Evolutionary conservation across 1,139 yeast species (phyloP), one percentile per base, ranked within the genome.

Genomic region (Nadsonia starkeyi-henricii): DNA sequence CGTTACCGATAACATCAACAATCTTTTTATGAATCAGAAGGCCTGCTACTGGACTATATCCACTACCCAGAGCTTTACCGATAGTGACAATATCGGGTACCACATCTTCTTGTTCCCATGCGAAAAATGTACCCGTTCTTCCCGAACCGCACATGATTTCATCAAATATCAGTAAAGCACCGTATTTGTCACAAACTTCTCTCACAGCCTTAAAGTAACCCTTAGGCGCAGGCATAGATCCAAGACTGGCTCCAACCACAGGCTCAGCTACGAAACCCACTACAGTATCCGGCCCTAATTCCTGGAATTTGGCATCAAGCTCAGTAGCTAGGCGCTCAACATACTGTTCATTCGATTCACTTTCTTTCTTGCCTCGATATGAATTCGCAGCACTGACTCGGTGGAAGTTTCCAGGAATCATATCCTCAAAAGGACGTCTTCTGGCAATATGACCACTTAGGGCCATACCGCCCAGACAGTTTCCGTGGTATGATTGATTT

Each of bases 111-210:
- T 74, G 69, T 39, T 80, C 71, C 62, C 91, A 98, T 0, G 97
- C 95, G 97, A 98, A 91, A 45, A 91, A 69, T 53, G 78, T 76
- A 45, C 98, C 98, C 1, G 95, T 73, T 63, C 98, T 80, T 21
- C 96, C 96, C 58, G 91, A 72, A 18, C 98, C 98, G 71, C 96
- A 86, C 67, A 91, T 98, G 57, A 91, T 89, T 68, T 91, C 98
- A 66, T 91, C 98, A 63, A 79, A 88, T 54, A 91, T 89, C 51
- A 91, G 74, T 39, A 85, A 63, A 12, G 84, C 94, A 9, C 78
- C 82, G 54, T 78, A 76, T 61, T 78, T 78, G 64, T 73, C 72
- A 58, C 80, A 74, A 41, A 78, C 59, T 41, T 66, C 71, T 55
- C 78, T 68, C 39, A 73, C 62, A 15, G 81, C 82, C 49, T 72